These are phyloP conservation scores for Amanita polypyramis DNA, from an alignment of 768 basidiomycete species.

Conservation along the genomic window DNA sequence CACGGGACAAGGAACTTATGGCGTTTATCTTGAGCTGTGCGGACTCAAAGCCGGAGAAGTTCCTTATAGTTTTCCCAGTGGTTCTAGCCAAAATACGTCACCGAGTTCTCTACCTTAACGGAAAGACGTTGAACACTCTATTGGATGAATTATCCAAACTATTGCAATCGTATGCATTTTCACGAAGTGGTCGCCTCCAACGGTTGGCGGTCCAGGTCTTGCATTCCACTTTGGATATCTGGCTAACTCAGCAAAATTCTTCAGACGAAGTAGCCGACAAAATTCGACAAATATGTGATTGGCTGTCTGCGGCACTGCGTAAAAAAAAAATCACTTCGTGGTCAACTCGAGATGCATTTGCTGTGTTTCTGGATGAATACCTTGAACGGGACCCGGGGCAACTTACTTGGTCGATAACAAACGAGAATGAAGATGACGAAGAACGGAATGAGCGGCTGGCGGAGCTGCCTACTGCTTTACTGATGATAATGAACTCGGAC, in stretches of 20 bases:
- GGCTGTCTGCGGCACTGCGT: slow-evolving; percentile 37
- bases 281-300: slow-evolving; percentile 39
- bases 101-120: slow-evolving; percentile 41
- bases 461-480: slow-evolving; percentile 30
- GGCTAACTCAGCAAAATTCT: slow-evolving; percentile 27
- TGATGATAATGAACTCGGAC: slow-evolving; percentile 52
- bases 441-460: slow-evolving; percentile 4
- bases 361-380: slow-evolving; percentile 58
- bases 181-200: slow-evolving; percentile 41
- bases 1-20: slow-evolving; percentile 51
- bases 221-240: slow-evolving; percentile 51
- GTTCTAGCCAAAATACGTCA: slow-evolving; percentile 46
- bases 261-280: slow-evolving; percentile 29
- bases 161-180: slow-evolving; percentile 42
- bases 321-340: slow-evolving; percentile 43
- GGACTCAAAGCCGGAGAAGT: slow-evolving; percentile 33
- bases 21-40: slow-evolving; percentile 39
- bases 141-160: slow-evolving; percentile 44
- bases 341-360: slow-evolving; percentile 54
- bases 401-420: slow-evolving; percentile 30
- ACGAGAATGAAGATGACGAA: slow-evolving; percentile 21
- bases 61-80: slow-evolving; percentile 47
- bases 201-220: slow-evolving; percentile 51
- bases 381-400: slow-evolving; percentile 47
- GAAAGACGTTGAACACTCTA: slow-evolving; percentile 39